Evolutionary conservation across 1,139 yeast species (phyloP).

Genomic region (Candida mesenterica): DNA sequence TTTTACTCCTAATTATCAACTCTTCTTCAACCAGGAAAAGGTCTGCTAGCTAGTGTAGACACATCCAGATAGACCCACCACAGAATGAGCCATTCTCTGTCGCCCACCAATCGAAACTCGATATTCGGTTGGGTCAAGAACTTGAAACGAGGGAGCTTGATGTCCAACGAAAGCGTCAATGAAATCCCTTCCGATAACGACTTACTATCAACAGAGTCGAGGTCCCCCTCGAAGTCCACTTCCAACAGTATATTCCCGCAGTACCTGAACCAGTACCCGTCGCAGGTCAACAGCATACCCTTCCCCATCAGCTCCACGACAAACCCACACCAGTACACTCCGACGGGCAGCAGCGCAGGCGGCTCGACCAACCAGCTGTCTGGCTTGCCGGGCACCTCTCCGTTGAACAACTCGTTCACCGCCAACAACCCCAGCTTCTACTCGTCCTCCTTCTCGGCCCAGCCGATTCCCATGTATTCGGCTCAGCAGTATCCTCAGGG

Average conservation of each 20-base stretch:
- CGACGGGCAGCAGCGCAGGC: slow-evolving; percentile 4
- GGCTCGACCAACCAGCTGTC: slow-evolving; percentile 1
- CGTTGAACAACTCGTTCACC: slow-evolving; percentile 2
- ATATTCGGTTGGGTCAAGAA: slow-evolving; percentile 51
- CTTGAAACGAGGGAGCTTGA: slow-evolving; percentile 38
- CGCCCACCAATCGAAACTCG: slow-evolving; percentile 42
- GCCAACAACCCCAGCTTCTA: slow-evolving; percentile 2
- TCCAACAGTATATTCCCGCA: slow-evolving; percentile 13
- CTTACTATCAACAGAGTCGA: slow-evolving; percentile 21
- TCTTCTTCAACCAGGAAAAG: too few relatives aligned
- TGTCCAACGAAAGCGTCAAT: slow-evolving; percentile 42
- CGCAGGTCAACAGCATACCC: slow-evolving; percentile 8
- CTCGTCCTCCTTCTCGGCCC: slow-evolving; percentile 8
- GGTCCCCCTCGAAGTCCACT: slow-evolving; percentile 24
- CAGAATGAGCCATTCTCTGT: slow-evolving; percentile 40
- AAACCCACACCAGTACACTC: slow-evolving; percentile 10
- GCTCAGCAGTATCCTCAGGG: slow-evolving; percentile 4
- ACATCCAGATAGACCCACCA: too few relatives aligned
- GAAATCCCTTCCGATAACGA: slow-evolving; percentile 38
- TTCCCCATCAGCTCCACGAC: slow-evolving; percentile 10
- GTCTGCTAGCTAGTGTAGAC: too few relatives aligned
- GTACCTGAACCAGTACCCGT: slow-evolving; percentile 4
- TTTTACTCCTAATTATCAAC: too few relatives aligned
- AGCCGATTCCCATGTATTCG: slow-evolving; percentile 2
- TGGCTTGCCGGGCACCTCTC: background rate